Percentiles rank a stretch among this genome's conserved stretches.
phyloP scores from a whole-genome alignment of 768 basidiomycete species.

The Russula dissimulans region DNA sequence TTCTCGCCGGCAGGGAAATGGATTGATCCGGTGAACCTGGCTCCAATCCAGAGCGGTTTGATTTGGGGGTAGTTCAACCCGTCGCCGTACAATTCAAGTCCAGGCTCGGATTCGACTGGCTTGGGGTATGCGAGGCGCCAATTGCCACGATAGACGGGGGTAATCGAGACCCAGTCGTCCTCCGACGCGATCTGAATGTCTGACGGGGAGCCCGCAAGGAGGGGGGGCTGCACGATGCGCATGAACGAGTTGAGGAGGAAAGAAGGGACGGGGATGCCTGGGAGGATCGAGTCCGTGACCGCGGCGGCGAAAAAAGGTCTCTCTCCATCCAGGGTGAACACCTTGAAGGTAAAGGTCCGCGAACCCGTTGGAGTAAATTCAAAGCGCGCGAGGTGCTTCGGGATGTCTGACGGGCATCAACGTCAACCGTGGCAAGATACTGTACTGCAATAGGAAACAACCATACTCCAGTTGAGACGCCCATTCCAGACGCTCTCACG shows the following conservation, averaged over 20 bases:
- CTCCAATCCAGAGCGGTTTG: conserved; percentile 5
- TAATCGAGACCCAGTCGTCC: conserved; percentile 6
- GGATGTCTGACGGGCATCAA: conserved; percentile 1
- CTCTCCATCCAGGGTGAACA: not conserved
- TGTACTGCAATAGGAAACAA: no score
- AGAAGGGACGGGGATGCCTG: conserved; percentile 2
- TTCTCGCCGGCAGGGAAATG: not conserved
- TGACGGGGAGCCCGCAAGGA: not conserved
- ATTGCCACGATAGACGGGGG: conserved; percentile 6
- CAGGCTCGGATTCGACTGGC: not conserved
- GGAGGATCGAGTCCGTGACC: conserved; percentile 10
- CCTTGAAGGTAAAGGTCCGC: not conserved
- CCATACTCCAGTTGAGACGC: conserved; percentile 14
- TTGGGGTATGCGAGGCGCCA: conserved; percentile 8
- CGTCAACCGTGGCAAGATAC: no score
- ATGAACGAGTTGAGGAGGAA: not conserved
- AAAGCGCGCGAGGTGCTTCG: conserved; percentile 14
- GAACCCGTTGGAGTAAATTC: not conserved
- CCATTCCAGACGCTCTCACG: conserved; percentile 9
- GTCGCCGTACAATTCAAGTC: conserved; percentile 5
- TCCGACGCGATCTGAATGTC: not conserved
- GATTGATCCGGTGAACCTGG: conserved; percentile 7
- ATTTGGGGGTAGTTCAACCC: conserved; percentile 4
- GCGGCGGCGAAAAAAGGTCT: conserved; percentile 14
- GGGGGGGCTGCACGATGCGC: conserved; percentile 7